Conservation (phyloP, 495 filamentous ascomycete genomes). For the Umbilicaria muhlenbergii region DNA sequence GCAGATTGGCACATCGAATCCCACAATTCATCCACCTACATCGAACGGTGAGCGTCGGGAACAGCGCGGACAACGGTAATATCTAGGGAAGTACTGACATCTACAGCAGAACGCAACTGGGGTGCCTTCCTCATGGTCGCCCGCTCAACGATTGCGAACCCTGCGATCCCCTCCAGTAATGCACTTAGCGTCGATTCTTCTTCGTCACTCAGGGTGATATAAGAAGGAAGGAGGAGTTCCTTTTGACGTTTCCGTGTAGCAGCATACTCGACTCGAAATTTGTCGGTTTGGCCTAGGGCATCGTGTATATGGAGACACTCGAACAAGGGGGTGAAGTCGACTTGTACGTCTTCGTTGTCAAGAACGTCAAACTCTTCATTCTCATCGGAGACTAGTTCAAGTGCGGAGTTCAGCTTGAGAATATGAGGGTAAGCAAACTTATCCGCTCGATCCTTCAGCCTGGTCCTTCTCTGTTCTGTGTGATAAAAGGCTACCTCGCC, state of each 20-base stretch:
- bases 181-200: slow-evolving; percentile 69
- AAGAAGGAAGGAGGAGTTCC: slow-evolving; percentile 64
- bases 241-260: slow-evolving; percentile 81
- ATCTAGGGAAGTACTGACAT: slow-evolving; percentile 38
- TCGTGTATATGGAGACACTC: slow-evolving; percentile 96
- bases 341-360: slow-evolving; percentile 82
- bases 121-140: slow-evolving; percentile 79
- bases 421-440: slow-evolving; percentile 51
- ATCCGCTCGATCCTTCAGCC: slow-evolving; percentile 69
- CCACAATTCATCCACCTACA: slow-evolving; percentile 87
- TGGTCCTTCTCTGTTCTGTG: slow-evolving; percentile 69
- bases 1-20: slow-evolving; percentile 91
- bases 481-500: slow-evolving; percentile 96
- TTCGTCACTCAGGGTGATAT: slow-evolving; percentile 52
- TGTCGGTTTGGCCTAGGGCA: slow-evolving; percentile 80
- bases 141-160: slow-evolving; percentile 92
- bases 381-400: slow-evolving; percentile 90
- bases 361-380: slow-evolving; percentile 87
- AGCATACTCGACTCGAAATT: slow-evolving; percentile 79
- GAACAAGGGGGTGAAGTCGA: slow-evolving; percentile 88
- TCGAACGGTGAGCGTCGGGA: not conserved
- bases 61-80: not conserved
- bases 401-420: slow-evolving; percentile 89
- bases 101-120: slow-evolving; percentile 63
- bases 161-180: slow-evolving; percentile 81